A percentile compares a stretch with the other conserved stretches of the same genome.
These are phyloP conservation scores for Yamadazyma aaseri DNA, from an alignment of 1,139 yeast genomes.

Conservation along the genomic window DNA sequence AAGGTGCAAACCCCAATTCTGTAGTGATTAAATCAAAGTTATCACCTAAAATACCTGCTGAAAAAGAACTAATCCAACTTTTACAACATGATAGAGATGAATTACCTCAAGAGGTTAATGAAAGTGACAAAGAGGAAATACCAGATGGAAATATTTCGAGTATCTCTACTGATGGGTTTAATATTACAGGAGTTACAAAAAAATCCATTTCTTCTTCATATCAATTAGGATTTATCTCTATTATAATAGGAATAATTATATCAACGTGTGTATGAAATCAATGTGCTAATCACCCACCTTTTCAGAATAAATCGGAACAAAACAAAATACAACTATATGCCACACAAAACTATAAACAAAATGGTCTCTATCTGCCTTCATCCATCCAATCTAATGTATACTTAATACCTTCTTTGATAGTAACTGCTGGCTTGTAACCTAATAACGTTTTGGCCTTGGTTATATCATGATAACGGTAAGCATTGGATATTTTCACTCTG, in stretches of 20 bases:
- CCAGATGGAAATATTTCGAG: not conserved
- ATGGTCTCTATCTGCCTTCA: constrained; percentile 50
- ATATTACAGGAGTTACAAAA: constrained; percentile 1
- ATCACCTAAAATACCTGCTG: constrained; percentile 9
- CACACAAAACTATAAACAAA: no score
- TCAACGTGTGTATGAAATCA: no score
- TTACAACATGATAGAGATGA: no score
- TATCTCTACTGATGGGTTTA: no score
- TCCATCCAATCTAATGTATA: constrained; percentile 88
- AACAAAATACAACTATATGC: no score
- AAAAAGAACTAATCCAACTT: constrained; percentile 3
- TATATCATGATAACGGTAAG: constrained; percentile 92
- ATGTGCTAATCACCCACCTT: no score
- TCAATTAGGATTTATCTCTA: no score
- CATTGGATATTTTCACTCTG: constrained; percentile 89
- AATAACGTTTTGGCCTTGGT: constrained; percentile 76
- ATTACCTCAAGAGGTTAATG: no score
- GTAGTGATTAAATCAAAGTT: constrained; percentile 14
- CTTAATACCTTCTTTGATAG: constrained; percentile 77
- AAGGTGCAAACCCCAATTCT: constrained; percentile 2
- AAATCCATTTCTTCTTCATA: not conserved
- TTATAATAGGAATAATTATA: no score
- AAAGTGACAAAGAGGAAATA: not conserved
- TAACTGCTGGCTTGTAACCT: constrained; percentile 81
- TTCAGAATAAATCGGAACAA: no score